Conservation (phyloP, 768 basidiomycete species). For the Tylopilus plumbeoviolaceoides region DNA sequence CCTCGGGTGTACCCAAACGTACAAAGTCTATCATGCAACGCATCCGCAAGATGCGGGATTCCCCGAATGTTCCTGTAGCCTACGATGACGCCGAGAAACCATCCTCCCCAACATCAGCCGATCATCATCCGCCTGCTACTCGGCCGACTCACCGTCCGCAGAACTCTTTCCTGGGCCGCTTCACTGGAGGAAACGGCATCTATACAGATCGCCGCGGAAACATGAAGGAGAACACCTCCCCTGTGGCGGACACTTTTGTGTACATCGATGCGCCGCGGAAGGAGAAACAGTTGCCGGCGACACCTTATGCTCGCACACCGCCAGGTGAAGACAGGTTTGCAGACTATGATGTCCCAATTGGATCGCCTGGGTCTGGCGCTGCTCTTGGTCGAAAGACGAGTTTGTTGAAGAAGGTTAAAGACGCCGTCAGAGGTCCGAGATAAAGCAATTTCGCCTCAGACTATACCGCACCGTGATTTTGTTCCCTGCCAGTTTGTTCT, state of each 20-base stretch:
- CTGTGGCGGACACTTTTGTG: slow-evolving; percentile 46
- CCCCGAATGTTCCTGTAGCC: slow-evolving; percentile 75
- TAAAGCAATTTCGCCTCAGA: slow-evolving; percentile 17
- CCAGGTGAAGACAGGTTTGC: slow-evolving; percentile 31
- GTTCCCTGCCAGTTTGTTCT: slow-evolving; percentile 4
- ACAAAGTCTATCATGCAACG: slow-evolving; percentile 84
- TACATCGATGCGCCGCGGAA: slow-evolving; percentile 51
- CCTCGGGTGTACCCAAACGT: slow-evolving; percentile 55
- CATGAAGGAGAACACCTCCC: slow-evolving; percentile 32
- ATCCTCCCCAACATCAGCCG: slow-evolving; percentile 41
- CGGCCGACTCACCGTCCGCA: slow-evolving; percentile 71
- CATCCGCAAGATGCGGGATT: slow-evolving; percentile 83
- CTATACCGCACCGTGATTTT: slow-evolving; percentile 6
- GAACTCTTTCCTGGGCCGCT: slow-evolving; percentile 75
- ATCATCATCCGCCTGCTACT: slow-evolving; percentile 20
- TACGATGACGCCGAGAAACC: slow-evolving; percentile 38
- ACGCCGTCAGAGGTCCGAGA: slow-evolving; percentile 59
- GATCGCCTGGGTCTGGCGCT: slow-evolving; percentile 35
- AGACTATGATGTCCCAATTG: slow-evolving; percentile 48
- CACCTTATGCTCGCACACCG: slow-evolving; percentile 35
- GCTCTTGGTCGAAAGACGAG: slow-evolving; percentile 70
- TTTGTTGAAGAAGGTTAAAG: slow-evolving; percentile 75
- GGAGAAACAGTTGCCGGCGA: slow-evolving; percentile 53
- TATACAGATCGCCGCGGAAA: slow-evolving; percentile 33
- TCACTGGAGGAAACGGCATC: slow-evolving; percentile 39